Base-by-base conservation (phyloP, 768 basidiomycete genomes). In the Leucosporidium yakuticum region DNA sequence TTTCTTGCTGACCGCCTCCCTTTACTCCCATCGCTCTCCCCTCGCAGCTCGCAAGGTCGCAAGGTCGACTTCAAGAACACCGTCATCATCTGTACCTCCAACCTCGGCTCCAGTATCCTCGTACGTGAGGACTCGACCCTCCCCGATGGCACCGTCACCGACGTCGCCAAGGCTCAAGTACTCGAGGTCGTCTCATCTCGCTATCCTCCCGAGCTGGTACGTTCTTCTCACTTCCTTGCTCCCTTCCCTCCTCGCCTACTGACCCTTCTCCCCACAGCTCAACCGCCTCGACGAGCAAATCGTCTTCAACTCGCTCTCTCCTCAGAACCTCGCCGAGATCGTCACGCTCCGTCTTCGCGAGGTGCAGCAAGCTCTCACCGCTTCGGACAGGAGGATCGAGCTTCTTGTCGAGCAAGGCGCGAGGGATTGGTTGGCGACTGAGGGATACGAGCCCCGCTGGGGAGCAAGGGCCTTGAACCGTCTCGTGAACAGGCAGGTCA, bases 381-480 rank as follows among this genome's bases (percentile, higher is more conserved):
- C 88, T 63, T 64, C 66, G 11, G 63, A 81, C 81, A 21, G 87
- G 87, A 62, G 91, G 81, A 88, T 98, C 75, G 83, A 79, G 53
- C 81, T 97, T 39, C 84, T 86, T 65, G 79, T 98, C 54, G 89
- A 93, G 76, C 79, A 82, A 21, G 85, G 82, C 36, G 86, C 88
- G 71, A 89, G 89, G 78, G 61, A 65, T 11, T 90, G 87, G 76
- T 84, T 93, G 34, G 83, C 84, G 70, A 86, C 86, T 31, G 81
- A 85, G 54, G 90, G 89, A 0, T 91, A 90, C 79, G 88, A 89
- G 50, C 81, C 90, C 1, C 81, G 82, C 25, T 96, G 93, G 75
- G 93, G 94, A 71, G 94, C 93, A 67, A 85, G 93, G 55, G 94
- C 93, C 3, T 83, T 96, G 69, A 91, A 90, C 76, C 85, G 93